Conservation (phyloP, 176 grass and related monocot genomes). For the Carex kokanica region DNA sequence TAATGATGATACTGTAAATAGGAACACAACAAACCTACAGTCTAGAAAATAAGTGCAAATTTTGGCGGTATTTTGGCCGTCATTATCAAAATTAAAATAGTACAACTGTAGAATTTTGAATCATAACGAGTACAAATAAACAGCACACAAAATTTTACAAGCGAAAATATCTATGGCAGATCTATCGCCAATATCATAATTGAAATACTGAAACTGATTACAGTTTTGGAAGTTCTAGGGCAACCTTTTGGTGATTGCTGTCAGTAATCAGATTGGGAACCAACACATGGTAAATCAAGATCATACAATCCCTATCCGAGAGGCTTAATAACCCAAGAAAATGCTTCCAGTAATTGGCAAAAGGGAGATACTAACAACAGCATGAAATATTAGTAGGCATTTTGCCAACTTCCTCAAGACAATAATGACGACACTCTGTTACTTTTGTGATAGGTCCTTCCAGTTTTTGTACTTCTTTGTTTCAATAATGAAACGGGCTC, state of each 20-base stretch:
- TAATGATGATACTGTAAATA: not conserved
- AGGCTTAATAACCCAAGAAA: not conserved
- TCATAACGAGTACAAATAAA: not conserved
- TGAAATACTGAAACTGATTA: not conserved
- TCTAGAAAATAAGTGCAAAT: not conserved
- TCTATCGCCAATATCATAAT: not conserved
- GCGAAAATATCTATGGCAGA: not conserved
- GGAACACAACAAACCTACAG: not conserved
- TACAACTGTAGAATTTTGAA: not conserved
- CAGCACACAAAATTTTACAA: not conserved
- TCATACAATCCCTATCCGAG: not conserved
- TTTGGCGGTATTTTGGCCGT: not conserved
- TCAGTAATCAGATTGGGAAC: not conserved
- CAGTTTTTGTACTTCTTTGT: too few relatives aligned
- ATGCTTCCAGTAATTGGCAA: conserved; percentile 2
- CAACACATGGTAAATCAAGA: not conserved
- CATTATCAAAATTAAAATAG: not conserved
- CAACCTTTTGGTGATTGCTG: not conserved
- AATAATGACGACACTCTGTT: too few relatives aligned
- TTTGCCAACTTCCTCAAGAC: not conserved
- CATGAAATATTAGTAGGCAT: not conserved
- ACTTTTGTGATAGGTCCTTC: too few relatives aligned
- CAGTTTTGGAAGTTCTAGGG: not conserved
- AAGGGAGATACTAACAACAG: not conserved
- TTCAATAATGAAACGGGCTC: too few relatives aligned